Evolutionary conservation across 352 stramenopile species (phyloP), one percentile per base, ranked within the genome.

Genomic region (Phytophthora pseudosyringae): DNA sequence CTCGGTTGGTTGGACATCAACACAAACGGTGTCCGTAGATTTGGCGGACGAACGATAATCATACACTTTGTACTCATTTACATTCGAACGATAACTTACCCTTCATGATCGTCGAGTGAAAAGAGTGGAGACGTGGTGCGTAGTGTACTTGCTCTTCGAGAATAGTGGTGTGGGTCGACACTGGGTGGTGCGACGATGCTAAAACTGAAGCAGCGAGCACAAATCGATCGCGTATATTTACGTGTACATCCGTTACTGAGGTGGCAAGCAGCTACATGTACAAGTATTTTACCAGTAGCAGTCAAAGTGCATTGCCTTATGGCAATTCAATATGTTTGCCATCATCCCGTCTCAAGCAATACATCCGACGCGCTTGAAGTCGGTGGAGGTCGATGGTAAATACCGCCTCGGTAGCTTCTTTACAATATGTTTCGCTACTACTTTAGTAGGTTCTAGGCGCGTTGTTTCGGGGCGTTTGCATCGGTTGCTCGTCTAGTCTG

Each of bases 401-500:
- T 36, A 36, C 31, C 52, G 7, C 25, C 28, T n/a, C 29, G 35
- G 21, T 38, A 36, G 32, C 2, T 35, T 56, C 26, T 59, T 69
- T 65, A 69, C 54, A 68, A 65, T 60, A 50, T 64, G 21, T 21
- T 21, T 58, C 52, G 58, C 41, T 39, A 57, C 1, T 56, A 31
- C 16, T 38, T 44, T 5, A 35, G 18, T 39, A 12, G 15, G 13
- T 44, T 44, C n/a, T n/a, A 46, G 40, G 25, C 40, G n/a, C 31
- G 40, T 18, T 12, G 7, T 6, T 38, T 35, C 26, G 26, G 12
- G 5, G 36, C n/a, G 12, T 8, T 25, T 3, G 38, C 18, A 11
- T 40, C 18, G 46, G 16, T 53, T 40, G 5, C 33, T 54, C 16
- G 39, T 45, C 26, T 64, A 74, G 11, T 78, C 67, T 50, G 64